phyloP scores from a whole-genome alignment of 768 basidiomycete genomes.

The Hypsizygus marmoreus region DNA sequence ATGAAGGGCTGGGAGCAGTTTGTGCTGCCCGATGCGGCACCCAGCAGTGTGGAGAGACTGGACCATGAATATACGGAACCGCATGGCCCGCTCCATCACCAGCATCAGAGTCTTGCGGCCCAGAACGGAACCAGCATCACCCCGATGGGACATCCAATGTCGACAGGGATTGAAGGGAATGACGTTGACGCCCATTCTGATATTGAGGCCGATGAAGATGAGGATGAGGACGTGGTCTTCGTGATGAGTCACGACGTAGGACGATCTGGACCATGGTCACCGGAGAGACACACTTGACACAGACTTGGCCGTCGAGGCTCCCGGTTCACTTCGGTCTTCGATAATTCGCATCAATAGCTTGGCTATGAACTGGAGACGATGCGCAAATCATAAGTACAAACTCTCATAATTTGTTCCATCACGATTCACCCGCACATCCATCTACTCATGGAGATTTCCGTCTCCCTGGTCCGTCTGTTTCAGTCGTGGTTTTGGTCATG shows the following conservation, averaged over 20 bases:
- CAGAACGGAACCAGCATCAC: conserved; percentile 1
- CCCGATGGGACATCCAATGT: too few relatives aligned
- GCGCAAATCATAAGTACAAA: too few relatives aligned
- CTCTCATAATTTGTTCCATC: too few relatives aligned
- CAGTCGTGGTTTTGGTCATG: too few relatives aligned
- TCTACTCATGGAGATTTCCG: too few relatives aligned
- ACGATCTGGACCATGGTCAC: conserved; percentile 39
- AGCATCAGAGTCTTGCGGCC: conserved; percentile 3
- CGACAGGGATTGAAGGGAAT: conserved; percentile 28
- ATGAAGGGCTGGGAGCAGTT: conserved; percentile 67
- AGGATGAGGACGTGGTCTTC: conserved; percentile 70
- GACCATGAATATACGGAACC: conserved; percentile 15
- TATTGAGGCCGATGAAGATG: conserved; percentile 41
- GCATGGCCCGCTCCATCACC: not conserved
- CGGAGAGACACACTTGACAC: conserved; percentile 26
- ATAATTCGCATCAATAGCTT: too few relatives aligned
- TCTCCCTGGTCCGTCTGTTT: too few relatives aligned
- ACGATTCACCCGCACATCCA: too few relatives aligned
- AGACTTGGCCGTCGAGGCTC: too few relatives aligned
- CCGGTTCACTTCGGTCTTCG: conserved; percentile 6
- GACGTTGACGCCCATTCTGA: conserved; percentile 41
- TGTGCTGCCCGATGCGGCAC: conserved; percentile 62
- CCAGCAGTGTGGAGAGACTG: conserved; percentile 42
- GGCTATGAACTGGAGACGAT: too few relatives aligned
- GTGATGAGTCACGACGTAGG: conserved; percentile 49